A percentile compares a stretch with the other conserved stretches of the same genome.
Conservation (phyloP, 2,329 filamentous ascomycete genomes). For the Colletotrichum brevisporum region DNA sequence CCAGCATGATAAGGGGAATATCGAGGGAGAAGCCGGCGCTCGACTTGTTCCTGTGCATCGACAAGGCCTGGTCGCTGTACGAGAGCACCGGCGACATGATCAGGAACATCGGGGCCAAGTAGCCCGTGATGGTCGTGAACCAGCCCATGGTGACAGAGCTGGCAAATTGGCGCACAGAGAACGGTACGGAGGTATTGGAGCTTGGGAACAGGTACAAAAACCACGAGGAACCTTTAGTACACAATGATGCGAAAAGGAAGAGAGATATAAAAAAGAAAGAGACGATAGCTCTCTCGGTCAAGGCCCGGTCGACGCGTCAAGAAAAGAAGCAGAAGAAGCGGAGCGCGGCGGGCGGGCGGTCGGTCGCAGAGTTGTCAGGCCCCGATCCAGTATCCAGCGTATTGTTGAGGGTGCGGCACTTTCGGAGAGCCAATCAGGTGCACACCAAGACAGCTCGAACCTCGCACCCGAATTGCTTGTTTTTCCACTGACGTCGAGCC, state of each 20-base stretch:
- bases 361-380: conserved; percentile 31
- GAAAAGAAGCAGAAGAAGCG: conserved; percentile 36
- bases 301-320: conserved; percentile 28
- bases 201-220: neutral
- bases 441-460: conserved; percentile 25
- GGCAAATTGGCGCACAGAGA: conserved; percentile 7
- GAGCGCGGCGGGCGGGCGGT: conserved; percentile 27
- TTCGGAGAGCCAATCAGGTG: conserved; percentile 30
- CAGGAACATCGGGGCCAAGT: conserved; percentile 74
- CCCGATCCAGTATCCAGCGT: conserved; percentile 8
- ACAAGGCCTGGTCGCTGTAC: conserved; percentile 75
- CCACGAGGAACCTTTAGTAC: neutral
- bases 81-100: conserved; percentile 75
- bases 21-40: conserved; percentile 79
- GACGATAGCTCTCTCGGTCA: neutral
- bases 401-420: conserved; percentile 17
- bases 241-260: neutral
- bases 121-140: conserved; percentile 62
- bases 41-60: conserved; percentile 75
- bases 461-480: conserved; percentile 36
- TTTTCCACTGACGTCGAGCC: conserved; percentile 33
- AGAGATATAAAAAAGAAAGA: neutral
- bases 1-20: conserved; percentile 80
- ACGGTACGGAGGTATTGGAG: neutral
- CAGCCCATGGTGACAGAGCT: conserved; percentile 21